These are phyloP conservation scores for Mucuna pruriens DNA, from an alignment of 306 rosid genomes.

Conservation along the genomic window DNA sequence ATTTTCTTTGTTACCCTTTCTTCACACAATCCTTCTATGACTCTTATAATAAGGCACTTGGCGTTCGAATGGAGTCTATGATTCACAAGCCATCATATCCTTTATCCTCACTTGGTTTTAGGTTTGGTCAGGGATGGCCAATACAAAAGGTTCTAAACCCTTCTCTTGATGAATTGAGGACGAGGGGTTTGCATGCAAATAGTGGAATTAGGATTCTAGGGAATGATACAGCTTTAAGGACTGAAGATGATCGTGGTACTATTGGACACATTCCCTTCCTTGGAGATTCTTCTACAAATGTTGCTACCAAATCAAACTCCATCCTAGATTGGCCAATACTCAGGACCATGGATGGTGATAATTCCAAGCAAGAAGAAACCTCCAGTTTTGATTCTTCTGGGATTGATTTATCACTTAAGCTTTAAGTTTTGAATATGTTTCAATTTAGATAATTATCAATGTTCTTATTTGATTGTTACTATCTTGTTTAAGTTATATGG, in stretches of 20 bases:
- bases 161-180: slow-evolving; percentile 29
- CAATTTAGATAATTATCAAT: not conserved
- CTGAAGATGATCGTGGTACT: not conserved
- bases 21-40: slow-evolving; percentile 40
- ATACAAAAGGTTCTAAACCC: slow-evolving; percentile 2
- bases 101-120: slow-evolving; percentile 12
- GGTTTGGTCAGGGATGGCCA: slow-evolving; percentile 34
- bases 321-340: not conserved
- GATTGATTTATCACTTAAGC: slow-evolving; percentile 65
- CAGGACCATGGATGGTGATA: not conserved
- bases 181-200: slow-evolving; percentile 29
- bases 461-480: not conserved
- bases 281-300: slow-evolving; percentile 9
- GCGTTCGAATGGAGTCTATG: slow-evolving; percentile 61
- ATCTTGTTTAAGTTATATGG: not conserved
- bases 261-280: not conserved
- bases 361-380: slow-evolving; percentile 5
- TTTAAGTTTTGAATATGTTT: not conserved
- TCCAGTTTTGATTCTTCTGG: not conserved
- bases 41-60: slow-evolving; percentile 49
- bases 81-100: slow-evolving; percentile 59
- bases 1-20: slow-evolving; percentile 46
- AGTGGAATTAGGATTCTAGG: not conserved
- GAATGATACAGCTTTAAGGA: not conserved
- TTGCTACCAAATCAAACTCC: not conserved